Conservation (phyloP, 495 filamentous ascomycete genomes). For the Neurospora hispaniola region DNA sequence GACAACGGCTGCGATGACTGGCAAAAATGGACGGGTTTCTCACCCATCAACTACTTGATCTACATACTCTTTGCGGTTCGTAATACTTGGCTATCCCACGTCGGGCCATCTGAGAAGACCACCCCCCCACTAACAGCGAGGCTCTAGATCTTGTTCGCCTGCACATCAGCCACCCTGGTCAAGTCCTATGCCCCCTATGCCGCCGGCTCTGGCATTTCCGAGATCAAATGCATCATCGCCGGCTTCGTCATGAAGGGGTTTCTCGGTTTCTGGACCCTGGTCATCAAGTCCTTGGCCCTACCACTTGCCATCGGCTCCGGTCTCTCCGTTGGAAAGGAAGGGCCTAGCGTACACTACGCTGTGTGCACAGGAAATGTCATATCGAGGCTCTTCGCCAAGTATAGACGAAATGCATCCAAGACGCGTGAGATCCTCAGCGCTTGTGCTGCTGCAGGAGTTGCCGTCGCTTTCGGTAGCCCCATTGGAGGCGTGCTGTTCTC, state of each 20-base stretch:
- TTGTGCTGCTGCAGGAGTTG: constrained; percentile 89
- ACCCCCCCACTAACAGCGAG: constrained; percentile 6
- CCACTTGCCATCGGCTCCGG: constrained; percentile 92
- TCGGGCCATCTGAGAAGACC: not conserved
- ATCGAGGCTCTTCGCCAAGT: constrained; percentile 84
- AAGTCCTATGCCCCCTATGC: constrained; percentile 94
- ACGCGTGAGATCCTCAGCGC: constrained; percentile 92
- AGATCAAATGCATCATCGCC: constrained; percentile 99
- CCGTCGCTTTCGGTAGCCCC: constrained; percentile 92
- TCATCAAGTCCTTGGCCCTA: constrained; percentile 89
- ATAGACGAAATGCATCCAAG: constrained; percentile 85
- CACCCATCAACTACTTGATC: constrained; percentile 71
- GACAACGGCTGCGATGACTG: constrained; percentile 84
- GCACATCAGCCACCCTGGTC: constrained; percentile 73
- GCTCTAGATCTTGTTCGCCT: constrained; percentile 63
- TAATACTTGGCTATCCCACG: not conserved
- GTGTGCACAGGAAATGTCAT: constrained; percentile 98
- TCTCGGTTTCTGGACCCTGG: constrained; percentile 78
- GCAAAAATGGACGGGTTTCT: constrained; percentile 76
- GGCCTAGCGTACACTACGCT: constrained; percentile 94
- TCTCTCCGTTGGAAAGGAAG: constrained; percentile 93
- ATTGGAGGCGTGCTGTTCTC: constrained; percentile 97
- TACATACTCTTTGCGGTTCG: constrained; percentile 84
- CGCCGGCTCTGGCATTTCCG: constrained; percentile 92
- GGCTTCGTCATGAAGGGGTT: constrained; percentile 99